These are phyloP conservation scores for Thalassiosira mediterranea DNA, from an alignment of 352 stramenopile species.

Conservation along the genomic window DNA sequence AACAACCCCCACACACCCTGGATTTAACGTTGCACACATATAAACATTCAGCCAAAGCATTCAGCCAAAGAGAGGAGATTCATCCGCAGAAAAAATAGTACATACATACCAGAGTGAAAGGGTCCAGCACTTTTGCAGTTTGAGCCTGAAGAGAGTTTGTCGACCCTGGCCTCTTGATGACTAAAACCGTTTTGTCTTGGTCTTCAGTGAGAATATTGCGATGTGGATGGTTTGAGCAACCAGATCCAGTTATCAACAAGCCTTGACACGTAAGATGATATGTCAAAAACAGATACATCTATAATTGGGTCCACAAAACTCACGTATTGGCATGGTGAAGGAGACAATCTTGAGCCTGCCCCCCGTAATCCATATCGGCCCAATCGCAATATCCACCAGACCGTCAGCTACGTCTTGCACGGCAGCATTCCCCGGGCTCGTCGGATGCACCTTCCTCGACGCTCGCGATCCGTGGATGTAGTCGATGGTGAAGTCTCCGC, in stretches of 20 bases:
- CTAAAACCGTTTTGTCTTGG: slow-evolving; percentile 43
- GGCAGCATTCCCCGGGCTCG: slow-evolving; percentile 10
- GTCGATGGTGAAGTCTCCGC: slow-evolving; percentile 34
- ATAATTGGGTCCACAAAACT: neutral
- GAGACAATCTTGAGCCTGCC: slow-evolving; percentile 25
- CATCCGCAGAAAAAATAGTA: too few relatives aligned
- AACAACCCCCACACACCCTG: slow-evolving; percentile 8
- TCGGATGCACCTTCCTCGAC: slow-evolving; percentile 7
- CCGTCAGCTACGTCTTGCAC: slow-evolving; percentile 38
- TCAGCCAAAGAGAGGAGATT: too few relatives aligned
- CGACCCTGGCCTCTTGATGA: slow-evolving; percentile 23
- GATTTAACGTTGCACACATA: too few relatives aligned
- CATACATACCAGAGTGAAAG: too few relatives aligned
- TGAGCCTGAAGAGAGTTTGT: neutral
- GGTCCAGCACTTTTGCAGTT: slow-evolving; percentile 26
- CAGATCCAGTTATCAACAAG: neutral
- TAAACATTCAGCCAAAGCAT: too few relatives aligned
- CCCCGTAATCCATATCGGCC: slow-evolving; percentile 41
- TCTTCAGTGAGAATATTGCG: neutral
- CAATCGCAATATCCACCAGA: slow-evolving; percentile 26
- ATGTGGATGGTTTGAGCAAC: too few relatives aligned
- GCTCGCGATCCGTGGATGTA: slow-evolving; percentile 22
- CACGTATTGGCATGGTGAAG: slow-evolving; percentile 27
- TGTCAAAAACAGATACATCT: too few relatives aligned
- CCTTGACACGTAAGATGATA: neutral